Base-by-base conservation (phyloP, 1,284 basidiomycete species). In the Sporisorium reilianum region DNA sequence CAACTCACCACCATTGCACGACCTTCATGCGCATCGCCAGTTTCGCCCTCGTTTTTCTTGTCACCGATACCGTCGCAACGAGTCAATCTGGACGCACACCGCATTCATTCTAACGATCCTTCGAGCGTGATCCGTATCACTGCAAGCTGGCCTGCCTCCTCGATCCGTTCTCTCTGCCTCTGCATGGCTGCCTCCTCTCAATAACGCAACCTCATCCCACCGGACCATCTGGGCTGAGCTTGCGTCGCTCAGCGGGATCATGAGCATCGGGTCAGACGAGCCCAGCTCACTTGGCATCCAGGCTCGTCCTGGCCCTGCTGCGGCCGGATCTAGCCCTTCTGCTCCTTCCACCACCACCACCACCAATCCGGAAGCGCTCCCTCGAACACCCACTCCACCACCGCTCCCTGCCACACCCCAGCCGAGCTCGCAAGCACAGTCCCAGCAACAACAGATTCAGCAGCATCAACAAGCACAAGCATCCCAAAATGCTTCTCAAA, bases 271-370 rank as follows among this genome's bases (percentile, higher is more conserved):
- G 51, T 51, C 71, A 52, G 55, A 53, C 36, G 23, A 32, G 42
- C 30, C 48, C 62, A 74, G 62, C 65, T 74, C 71, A 61, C 34
- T 58, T 62, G 59, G 71, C 71, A 74, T 55, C 71, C 64, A 68
- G 71, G 71, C 49, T 55, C 54, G 34, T 51, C 70, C 70, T 73
- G 70, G 70, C 70, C 55, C 70, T 68, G 64, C 70, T 73, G 53
- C 64, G 55, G 65, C 71, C 62, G 65, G 48, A 56, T 48, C 65
- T 48, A 40, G 28, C 61, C 51, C 61, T 60, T 57, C 71, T 48
- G 65, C 58, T 57, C 51, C 61, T 60, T 57, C 71, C 44, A 62
- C 58, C 56, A 44, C 32, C 28, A 44, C 64, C 20, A 5, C 55
- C 14, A n/a, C 56, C 23, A n/a, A 36, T 1, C 18, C 45, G 26